Evolutionary conservation across 345 rosid genomes (phyloP).

Genomic region (Populus davidiana): DNA sequence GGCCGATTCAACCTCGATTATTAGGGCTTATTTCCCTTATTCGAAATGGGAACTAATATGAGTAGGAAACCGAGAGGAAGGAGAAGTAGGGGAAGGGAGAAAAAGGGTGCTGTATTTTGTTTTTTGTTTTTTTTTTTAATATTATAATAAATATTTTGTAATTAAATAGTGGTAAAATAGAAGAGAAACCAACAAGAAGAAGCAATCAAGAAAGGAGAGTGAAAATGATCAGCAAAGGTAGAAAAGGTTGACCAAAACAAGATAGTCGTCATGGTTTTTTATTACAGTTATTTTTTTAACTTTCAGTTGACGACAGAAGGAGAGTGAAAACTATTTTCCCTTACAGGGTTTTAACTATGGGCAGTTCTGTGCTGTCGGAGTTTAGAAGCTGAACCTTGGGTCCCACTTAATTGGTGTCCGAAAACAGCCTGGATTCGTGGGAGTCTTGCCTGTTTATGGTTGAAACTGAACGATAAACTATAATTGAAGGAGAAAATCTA

Average conservation of each 20-base stretch:
- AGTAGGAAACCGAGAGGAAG: not conserved
- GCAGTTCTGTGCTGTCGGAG: no score
- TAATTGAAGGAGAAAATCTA: not conserved
- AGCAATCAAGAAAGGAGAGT: not conserved
- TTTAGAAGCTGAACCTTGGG: not conserved
- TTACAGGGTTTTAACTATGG: no score
- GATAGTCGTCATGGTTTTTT: not conserved
- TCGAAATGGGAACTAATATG: not conserved
- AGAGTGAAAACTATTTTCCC: not conserved
- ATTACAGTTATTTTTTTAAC: not conserved
- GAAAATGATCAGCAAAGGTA: not conserved
- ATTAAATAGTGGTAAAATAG: not conserved
- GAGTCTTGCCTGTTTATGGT: not conserved
- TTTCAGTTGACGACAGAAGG: not conserved
- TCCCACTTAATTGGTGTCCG: not conserved
- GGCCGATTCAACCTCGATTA: not conserved
- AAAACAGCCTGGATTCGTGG: not conserved
- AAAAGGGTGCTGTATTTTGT: not conserved
- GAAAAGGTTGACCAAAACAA: conserved; percentile 1
- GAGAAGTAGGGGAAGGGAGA: not conserved
- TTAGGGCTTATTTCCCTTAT: not conserved
- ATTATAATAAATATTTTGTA: not conserved
- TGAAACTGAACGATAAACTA: not conserved
- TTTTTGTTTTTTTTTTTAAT: not conserved
- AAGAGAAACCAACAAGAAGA: conserved; percentile 4